Conservation (phyloP, 768 basidiomycete genomes). For the Tulasnella sp. region DNA sequence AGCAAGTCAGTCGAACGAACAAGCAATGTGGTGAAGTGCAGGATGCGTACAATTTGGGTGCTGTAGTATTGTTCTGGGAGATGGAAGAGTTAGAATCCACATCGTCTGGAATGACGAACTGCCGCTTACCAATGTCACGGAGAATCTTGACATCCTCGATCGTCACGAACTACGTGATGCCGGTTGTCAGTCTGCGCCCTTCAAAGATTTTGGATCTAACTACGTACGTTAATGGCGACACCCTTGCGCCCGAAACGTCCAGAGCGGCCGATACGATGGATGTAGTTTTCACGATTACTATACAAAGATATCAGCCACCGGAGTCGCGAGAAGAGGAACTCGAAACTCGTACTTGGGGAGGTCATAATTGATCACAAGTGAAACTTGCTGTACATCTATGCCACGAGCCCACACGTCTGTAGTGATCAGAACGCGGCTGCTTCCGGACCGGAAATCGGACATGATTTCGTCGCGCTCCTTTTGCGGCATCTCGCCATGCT, state of each 20-base stretch:
- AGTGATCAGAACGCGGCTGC: constrained; percentile 35
- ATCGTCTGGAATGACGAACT: background rate
- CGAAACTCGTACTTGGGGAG: constrained; percentile 28
- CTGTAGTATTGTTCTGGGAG: constrained; percentile 87
- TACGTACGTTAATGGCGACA: constrained; percentile 93
- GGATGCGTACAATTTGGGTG: constrained; percentile 69
- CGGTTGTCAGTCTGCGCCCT: background rate
- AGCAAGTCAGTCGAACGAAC: constrained; percentile 25
- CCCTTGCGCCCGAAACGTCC: constrained; percentile 99
- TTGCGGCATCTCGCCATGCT: constrained; percentile 36
- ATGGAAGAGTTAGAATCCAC: background rate
- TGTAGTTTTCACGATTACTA: constrained; percentile 97
- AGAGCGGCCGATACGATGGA: constrained; percentile 98
- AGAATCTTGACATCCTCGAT: constrained; percentile 94
- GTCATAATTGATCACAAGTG: constrained; percentile 41
- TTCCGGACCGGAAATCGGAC: constrained; percentile 35
- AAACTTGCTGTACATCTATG: constrained; percentile 44
- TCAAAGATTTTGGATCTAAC: background rate
- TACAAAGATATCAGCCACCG: constrained; percentile 4
- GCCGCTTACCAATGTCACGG: constrained; percentile 83
- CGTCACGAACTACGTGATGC: constrained; percentile 63
- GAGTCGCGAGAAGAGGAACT: background rate
- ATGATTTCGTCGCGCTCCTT: constrained; percentile 36
- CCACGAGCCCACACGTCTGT: constrained; percentile 41
- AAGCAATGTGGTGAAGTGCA: background rate